phyloP scores from a whole-genome alignment of 768 basidiomycete genomes.

The Pisolithus albus region DNA sequence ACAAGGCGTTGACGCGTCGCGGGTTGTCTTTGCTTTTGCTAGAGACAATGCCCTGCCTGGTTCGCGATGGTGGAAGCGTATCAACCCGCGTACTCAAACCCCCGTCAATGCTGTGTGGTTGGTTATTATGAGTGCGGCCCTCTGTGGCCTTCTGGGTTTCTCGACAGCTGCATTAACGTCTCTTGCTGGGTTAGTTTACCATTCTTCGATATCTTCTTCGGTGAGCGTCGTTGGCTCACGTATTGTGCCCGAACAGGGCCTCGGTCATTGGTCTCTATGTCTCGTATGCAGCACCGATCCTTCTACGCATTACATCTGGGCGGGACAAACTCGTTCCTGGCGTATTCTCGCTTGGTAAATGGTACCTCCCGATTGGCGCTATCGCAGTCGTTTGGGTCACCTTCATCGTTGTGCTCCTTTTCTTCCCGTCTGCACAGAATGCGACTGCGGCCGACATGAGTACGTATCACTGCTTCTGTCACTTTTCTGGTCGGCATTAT shows the following conservation, averaged over 20 bases:
- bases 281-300: slow-evolving; percentile 58
- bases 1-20: slow-evolving; percentile 68
- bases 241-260: slow-evolving; percentile 34
- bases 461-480: slow-evolving; percentile 26
- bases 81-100: slow-evolving; percentile 54
- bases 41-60: slow-evolving; percentile 70
- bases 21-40: slow-evolving; percentile 70
- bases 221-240: background rate
- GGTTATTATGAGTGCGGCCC: slow-evolving; percentile 47
- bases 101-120: slow-evolving; percentile 75
- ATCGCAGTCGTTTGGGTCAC: slow-evolving; percentile 61
- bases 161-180: slow-evolving; percentile 56
- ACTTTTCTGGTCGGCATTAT: background rate
- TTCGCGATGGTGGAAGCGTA: slow-evolving; percentile 60
- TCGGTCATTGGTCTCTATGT: slow-evolving; percentile 68
- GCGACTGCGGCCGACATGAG: slow-evolving; percentile 47
- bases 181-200: slow-evolving; percentile 50
- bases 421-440: slow-evolving; percentile 45
- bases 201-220: background rate
- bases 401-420: slow-evolving; percentile 52
- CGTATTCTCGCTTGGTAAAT: slow-evolving; percentile 53
- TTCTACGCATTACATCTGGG: slow-evolving; percentile 66
- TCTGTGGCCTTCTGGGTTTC: slow-evolving; percentile 63
- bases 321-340: slow-evolving; percentile 52
- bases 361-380: slow-evolving; percentile 52